phyloP scores from a whole-genome alignment of 495 filamentous ascomycete species.

The Bacidia gigantensis region DNA sequence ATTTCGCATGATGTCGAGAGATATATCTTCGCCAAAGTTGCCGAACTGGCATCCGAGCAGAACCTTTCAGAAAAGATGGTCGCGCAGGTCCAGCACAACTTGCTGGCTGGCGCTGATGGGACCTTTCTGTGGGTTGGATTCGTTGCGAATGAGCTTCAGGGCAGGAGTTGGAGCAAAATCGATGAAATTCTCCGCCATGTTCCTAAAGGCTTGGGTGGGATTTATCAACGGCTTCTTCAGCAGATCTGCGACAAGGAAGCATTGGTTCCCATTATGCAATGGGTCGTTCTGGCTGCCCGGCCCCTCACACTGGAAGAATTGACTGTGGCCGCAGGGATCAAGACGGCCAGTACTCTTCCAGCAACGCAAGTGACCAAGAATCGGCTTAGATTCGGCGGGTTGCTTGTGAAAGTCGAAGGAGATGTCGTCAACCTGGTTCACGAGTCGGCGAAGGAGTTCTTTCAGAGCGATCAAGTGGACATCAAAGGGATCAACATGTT shows the following conservation, averaged over 20 bases:
- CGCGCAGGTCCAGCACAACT: constrained; percentile 18
- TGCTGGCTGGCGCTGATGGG: constrained; percentile 26
- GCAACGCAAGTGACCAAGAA: constrained; percentile 8
- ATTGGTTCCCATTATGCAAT: constrained; percentile 17
- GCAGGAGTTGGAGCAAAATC: constrained; percentile 17
- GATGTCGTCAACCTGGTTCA: constrained; percentile 20
- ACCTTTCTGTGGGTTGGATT: constrained; percentile 37
- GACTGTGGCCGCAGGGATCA: constrained; percentile 11
- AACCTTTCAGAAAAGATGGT: constrained; percentile 12
- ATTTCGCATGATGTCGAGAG: constrained; percentile 23
- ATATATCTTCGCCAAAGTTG: constrained; percentile 27
- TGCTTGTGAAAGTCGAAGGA: constrained; percentile 15
- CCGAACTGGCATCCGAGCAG: constrained; percentile 23
- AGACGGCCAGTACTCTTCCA: neutral
- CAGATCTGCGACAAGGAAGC: constrained; percentile 16
- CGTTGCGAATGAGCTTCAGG: constrained; percentile 26
- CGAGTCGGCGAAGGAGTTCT: constrained; percentile 20
- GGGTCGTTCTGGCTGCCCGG: constrained; percentile 20
- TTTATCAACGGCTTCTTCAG: constrained; percentile 18
- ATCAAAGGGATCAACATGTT: constrained; percentile 22
- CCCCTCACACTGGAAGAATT: constrained; percentile 19
- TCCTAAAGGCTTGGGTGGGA: constrained; percentile 16
- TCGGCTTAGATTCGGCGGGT: constrained; percentile 8
- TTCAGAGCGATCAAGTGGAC: constrained; percentile 18
- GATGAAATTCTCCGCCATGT: constrained; percentile 8